Evolutionary conservation across 2,329 filamentous ascomycete genomes (phyloP), one percentile per base, ranked within the genome.

Genomic region (Hymenoscyphus albidus): DNA sequence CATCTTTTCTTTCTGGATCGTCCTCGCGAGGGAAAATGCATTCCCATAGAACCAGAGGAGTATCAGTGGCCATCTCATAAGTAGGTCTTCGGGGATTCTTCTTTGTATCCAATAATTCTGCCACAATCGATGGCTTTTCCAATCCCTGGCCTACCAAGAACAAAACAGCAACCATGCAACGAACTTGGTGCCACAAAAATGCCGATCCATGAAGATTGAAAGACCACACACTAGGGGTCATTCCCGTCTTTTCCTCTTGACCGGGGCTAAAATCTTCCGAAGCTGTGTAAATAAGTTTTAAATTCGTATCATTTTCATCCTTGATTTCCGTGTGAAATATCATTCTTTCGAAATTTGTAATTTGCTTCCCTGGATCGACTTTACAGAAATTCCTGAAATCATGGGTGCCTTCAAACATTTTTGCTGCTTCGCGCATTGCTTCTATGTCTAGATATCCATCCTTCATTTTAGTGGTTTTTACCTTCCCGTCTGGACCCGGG

Each of bases 351-450:
- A 94, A 98, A 75, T 91, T 95, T 40, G 86, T 87, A 71, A 97
- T 91, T 77, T 96, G 92, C 81, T 98, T 98, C 72, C 84, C 87
- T 0, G 90, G 84, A 77, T 99, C 95, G 65, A 98, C 82, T 77
- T 97, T 97, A 83, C 95, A 98, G 75, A 98, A 91, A 77, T 99
- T 99, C 66, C 95, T 87, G 79, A 98, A 99, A 79, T 99, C 95
- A 77, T 98, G 92, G 61, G 88, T 77, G 5, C 95, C 95, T 71
- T 93, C 86, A 70, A 92, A 94, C 59, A 87, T 81, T 74, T 86
- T 88, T 31, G 94, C 95, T 0, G 91, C 95, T 71, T 87, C 78
- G 18, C 87, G 85, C 95, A 99, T 99, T 42, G 89, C 89, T 0
- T 87, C 88, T 63, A 98, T 90, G 78, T 98, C 89, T 6, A 99